Conservation (phyloP, 129 eudicot genomes). For the Calendula officinalis region DNA sequence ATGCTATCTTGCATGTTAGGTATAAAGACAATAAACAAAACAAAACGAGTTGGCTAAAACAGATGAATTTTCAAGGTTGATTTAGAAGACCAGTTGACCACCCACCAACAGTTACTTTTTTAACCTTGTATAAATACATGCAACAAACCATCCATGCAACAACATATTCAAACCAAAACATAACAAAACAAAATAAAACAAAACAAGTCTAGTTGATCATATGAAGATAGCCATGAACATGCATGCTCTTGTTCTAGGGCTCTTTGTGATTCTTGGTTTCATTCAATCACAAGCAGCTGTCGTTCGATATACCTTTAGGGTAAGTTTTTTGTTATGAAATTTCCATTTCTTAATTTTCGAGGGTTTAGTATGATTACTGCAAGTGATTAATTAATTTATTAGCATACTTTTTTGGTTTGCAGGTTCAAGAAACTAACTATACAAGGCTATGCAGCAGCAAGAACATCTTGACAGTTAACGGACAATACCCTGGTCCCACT, state of each 20-base stretch:
- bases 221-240: constrained; percentile 5
- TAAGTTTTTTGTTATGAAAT: neutral
- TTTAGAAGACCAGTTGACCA: constrained; percentile 3
- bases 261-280: constrained; percentile 4
- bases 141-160: constrained; percentile 3
- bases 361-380: neutral
- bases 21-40: constrained; percentile 3
- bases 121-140: constrained; percentile 16
- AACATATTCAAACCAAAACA: neutral
- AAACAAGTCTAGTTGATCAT: neutral
- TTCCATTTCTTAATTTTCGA: neutral
- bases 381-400: neutral
- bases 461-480: constrained; percentile 41
- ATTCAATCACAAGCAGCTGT: constrained; percentile 18
- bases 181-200: neutral
- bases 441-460: constrained; percentile 38
- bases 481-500: constrained; percentile 47
- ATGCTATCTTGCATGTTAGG: constrained; percentile 11
- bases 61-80: constrained; percentile 20
- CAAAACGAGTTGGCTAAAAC: constrained; percentile 11
- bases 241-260: constrained; percentile 8
- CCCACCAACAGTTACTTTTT: neutral
- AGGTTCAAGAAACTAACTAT: constrained; percentile 30
- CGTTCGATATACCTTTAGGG: constrained; percentile 24
- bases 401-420: constrained; percentile 33